Base-by-base conservation (phyloP, 2,329 filamentous ascomycete genomes). In the Lasiodiplodia theobromae region DNA sequence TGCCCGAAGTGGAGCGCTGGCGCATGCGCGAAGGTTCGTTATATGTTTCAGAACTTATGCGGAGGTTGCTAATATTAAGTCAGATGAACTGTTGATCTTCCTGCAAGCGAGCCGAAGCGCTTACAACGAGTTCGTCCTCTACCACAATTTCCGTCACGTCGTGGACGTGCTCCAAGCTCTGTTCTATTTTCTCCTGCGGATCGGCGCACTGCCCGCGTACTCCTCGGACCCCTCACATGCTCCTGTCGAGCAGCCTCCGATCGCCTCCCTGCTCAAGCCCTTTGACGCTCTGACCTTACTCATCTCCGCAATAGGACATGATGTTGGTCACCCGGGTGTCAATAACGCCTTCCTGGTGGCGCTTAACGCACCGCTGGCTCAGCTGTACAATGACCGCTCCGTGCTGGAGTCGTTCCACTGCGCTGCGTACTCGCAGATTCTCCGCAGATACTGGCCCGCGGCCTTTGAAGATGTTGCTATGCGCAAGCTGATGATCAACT, bases 391-490 rank as follows among this genome's bases (percentile, higher is more conserved):
- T 76, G 96, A 99, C 79, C 92, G 92, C 68, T 98, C 96, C 0
- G 96, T 99, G 18, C 86, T 99, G 47, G 96, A 99, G 80, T 96
- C 95, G 0, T 99, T 98, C 75, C 96, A 99, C 78, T 97, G 96
- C 76, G 96, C 96, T 1, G 96, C 96, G 2, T 99, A 95, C 76
- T 97, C 94, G 0, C 96, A 98, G 77, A 97, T 99, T 49, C 87
- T 99, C 52, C 91, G 95, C 62, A 89, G 94, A 60, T 91, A 98
- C 78, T 99, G 96, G 96, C 93, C 94, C 0, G 85, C 87, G 3
- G 91, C 91, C 2, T 96, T 96, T 73, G 86, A 91, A 71, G 91
- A 96, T 74, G 86, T 86, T 57, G 89, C 89, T 69, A 92, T 98
- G 86, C 90, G 95, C 67, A 92, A 91, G 73, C 84, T 97, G 7